Conservation (phyloP, 1,284 basidiomycete genomes). For the Heterobasidion parviporum region DNA sequence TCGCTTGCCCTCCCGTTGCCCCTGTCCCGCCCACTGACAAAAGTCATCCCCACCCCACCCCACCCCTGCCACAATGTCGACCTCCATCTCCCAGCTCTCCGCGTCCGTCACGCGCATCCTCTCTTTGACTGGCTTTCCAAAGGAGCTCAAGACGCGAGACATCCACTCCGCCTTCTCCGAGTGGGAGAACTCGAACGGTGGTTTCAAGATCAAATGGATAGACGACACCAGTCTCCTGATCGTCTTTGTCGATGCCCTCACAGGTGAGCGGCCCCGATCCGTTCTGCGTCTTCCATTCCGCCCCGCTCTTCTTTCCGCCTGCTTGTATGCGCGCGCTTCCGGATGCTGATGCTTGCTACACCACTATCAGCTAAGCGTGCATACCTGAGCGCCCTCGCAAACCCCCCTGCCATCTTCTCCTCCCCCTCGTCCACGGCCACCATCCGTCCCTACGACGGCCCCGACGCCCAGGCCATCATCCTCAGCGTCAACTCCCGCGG, state of each 20-base stretch:
- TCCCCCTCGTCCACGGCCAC: slow-evolving; percentile 40
- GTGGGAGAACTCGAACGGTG: slow-evolving; percentile 82
- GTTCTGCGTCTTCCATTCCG: slow-evolving; percentile 1
- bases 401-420: slow-evolving; percentile 69
- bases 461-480: slow-evolving; percentile 88
- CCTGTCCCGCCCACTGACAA: background rate
- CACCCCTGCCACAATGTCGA: slow-evolving; percentile 23
- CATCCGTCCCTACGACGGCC: slow-evolving; percentile 89
- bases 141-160: slow-evolving; percentile 96
- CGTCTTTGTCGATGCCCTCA: slow-evolving; percentile 83
- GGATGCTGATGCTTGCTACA: background rate
- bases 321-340: background rate
- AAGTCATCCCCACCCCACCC: background rate
- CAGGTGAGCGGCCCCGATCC: slow-evolving; percentile 48
- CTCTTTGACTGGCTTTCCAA: slow-evolving; percentile 83
- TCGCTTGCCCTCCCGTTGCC: background rate
- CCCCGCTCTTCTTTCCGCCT: slow-evolving; percentile 6
- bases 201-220: slow-evolving; percentile 98
- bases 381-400: slow-evolving; percentile 82
- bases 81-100: slow-evolving; percentile 72
- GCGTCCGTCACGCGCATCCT: slow-evolving; percentile 96
- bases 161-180: slow-evolving; percentile 87
- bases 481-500: slow-evolving; percentile 76
- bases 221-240: slow-evolving; percentile 95
- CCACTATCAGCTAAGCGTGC: slow-evolving; percentile 74